Evolutionary conservation across 2,329 filamentous ascomycete species (phyloP), one percentile per base, ranked within the genome.

Genomic region (Malbranchea cinnamomea): DNA sequence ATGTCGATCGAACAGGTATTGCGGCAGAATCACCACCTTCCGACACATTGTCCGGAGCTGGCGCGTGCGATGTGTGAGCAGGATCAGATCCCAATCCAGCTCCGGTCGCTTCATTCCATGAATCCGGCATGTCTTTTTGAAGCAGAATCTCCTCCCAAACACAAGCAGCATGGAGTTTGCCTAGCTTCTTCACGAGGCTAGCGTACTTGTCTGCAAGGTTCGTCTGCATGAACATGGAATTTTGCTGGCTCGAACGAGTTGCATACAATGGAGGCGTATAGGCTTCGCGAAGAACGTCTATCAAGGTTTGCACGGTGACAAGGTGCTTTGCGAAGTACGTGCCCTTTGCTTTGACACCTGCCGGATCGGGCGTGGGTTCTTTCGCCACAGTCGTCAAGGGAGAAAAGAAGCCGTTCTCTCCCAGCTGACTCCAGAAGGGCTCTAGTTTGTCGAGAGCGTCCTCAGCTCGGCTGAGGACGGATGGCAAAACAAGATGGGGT

Each of bases 201-300:
- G 72, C 63, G 48, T 92, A 92, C 49, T 82, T 76, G 50, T 95
- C 87, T 18, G 76, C 82, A 13, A 92, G 67, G 46, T 92, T 92
- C 42, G 91, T 68, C 15, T 73, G 68, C 32, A 71, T 73, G 44
- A 94, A 79, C 7, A 77, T 68, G 17, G 72, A 68, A 6, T 60
- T 60, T 30, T 70, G 65, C 18, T 67, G 59, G 19, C 56, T 62
- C 15, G 74, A 69, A 34, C 82, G 68, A 31, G 71, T 68, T 34
- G 72, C 71, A 46, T 71, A 74, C 28, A 71, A 57, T 13, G 69
- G 67, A 31, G 61, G 57, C 26, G 74, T 72, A 49, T 81, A 93
- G 35, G 78, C 76, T 34, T 79, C 69, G 19, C 74, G 75, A 19
- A 91, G 63, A 13, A 82, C 73, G 41, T 75, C 76, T 22, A 84